These are phyloP conservation scores for Teratosphaeria destructans DNA, from an alignment of 2,329 filamentous ascomycete genomes.

Conservation along the genomic window DNA sequence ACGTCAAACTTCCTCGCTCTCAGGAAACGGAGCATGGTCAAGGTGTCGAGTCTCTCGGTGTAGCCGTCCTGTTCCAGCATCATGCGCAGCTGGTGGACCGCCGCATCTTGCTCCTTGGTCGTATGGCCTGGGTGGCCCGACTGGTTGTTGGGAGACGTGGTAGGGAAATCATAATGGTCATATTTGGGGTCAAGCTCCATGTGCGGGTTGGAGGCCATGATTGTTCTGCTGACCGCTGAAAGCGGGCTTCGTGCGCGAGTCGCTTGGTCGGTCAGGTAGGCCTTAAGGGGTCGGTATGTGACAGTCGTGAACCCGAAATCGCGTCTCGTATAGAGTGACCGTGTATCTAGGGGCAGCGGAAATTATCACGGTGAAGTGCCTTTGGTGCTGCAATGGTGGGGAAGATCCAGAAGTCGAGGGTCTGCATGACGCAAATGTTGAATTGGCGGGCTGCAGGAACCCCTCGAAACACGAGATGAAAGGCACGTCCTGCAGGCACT, in stretches of 20 bases:
- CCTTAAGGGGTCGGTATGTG: not conserved
- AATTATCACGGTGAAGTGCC: not conserved
- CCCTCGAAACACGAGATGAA: not conserved
- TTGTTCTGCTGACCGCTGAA: not conserved
- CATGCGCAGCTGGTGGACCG: slow-evolving; percentile 74
- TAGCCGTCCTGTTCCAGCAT: slow-evolving; percentile 76
- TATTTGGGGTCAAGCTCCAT: slow-evolving; percentile 5
- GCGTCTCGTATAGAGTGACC: not conserved
- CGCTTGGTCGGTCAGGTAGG: not conserved
- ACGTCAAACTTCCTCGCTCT: slow-evolving; percentile 94
- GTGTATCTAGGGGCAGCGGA: not conserved
- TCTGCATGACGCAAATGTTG: not conserved
- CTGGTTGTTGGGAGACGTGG: slow-evolving; percentile 57
- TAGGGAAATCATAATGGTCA: slow-evolving; percentile 90
- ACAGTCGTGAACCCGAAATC: not conserved
- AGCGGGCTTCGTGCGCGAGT: not conserved
- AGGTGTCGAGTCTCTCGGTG: slow-evolving; percentile 76
- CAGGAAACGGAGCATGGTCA: slow-evolving; percentile 69
- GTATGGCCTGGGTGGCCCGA: slow-evolving; percentile 81
- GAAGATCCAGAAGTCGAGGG: not conserved
- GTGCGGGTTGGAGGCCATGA: not conserved
- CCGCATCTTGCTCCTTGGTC: slow-evolving; percentile 75
- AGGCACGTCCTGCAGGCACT: not conserved
- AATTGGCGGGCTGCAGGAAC: not conserved
- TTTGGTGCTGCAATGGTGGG: not conserved